A percentile compares a stretch with the other conserved stretches of the same genome.
These are phyloP conservation scores for Byssochlamys sp. DNA, from an alignment of 2,329 filamentous ascomycete species.

Conservation along the genomic window DNA sequence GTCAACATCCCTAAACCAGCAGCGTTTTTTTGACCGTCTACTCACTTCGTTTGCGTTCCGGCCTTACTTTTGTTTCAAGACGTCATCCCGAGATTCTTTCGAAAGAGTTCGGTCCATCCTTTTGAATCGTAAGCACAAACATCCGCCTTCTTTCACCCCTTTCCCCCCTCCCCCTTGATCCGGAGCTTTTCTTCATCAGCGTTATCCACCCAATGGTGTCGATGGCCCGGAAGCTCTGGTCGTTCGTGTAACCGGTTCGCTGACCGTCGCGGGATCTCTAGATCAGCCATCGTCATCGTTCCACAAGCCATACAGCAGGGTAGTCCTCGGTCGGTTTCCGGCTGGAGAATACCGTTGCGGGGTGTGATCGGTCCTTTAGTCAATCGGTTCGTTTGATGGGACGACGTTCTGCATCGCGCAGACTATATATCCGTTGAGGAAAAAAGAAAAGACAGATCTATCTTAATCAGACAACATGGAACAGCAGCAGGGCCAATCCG, in stretches of 20 bases:
- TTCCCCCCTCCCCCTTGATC: not conserved
- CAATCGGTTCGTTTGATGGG: conserved; percentile 14
- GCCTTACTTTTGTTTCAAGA: conserved; percentile 2
- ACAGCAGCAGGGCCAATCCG: conserved; percentile 52
- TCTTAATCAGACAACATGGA: conserved; percentile 45
- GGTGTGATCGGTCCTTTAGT: conserved; percentile 16
- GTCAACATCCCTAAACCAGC: conserved; percentile 1
- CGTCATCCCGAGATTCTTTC: conserved; percentile 7
- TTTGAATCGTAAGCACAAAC: conserved; percentile 2
- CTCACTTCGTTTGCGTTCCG: conserved; percentile 2
- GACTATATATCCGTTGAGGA: not conserved
- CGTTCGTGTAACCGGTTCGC: conserved; percentile 4
- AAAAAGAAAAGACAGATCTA: conserved; percentile 1
- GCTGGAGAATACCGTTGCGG: conserved; percentile 15
- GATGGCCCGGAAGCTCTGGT: not conserved
- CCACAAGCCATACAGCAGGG: not conserved
- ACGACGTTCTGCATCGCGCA: not conserved
- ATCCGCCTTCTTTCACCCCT: not conserved
- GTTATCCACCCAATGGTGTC: not conserved
- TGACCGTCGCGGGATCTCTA: conserved; percentile 14
- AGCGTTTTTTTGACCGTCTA: not conserved
- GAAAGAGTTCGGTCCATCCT: conserved; percentile 1
- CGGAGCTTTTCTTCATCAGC: not conserved
- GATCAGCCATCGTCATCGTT: conserved; percentile 8
- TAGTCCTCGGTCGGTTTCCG: conserved; percentile 17